Evolutionary conservation across 805 yeast species (phyloP).

Genomic region (Nakazawaea ishiwadae): DNA sequence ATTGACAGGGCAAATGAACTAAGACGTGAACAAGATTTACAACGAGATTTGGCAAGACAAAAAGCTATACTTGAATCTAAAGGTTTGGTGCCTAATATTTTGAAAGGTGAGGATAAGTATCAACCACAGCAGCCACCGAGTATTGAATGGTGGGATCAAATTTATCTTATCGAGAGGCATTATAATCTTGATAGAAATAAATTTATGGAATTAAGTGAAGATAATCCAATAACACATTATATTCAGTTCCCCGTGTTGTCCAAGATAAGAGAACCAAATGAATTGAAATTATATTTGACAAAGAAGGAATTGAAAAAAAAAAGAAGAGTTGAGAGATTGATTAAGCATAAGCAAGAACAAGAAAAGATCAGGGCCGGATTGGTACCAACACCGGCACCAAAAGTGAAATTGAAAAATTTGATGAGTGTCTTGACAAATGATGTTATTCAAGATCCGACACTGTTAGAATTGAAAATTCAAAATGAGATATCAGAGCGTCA

Average conservation of each 20-base stretch:
- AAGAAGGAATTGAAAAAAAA: constrained; percentile 71
- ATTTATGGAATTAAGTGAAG: constrained; percentile 32
- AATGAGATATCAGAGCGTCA: constrained; percentile 63
- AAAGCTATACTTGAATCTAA: constrained; percentile 21
- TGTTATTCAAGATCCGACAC: constrained; percentile 85
- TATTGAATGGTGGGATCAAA: constrained; percentile 89
- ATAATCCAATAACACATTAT: constrained; percentile 56
- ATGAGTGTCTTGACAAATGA: constrained; percentile 85
- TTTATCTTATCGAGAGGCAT: constrained; percentile 36
- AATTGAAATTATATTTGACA: constrained; percentile 43
- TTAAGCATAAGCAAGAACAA: constrained; percentile 62
- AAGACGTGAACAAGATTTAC: constrained; percentile 25
- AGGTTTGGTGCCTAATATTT: constrained; percentile 47
- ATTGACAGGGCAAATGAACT: constrained; percentile 47
- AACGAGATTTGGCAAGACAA: constrained; percentile 15
- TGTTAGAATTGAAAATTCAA: constrained; percentile 68
- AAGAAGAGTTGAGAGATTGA: constrained; percentile 64
- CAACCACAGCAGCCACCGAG: constrained; percentile 48
- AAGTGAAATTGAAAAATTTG: constrained; percentile 77
- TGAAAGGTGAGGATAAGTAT: constrained; percentile 53
- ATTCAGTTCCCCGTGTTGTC: constrained; percentile 73
- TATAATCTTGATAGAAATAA: constrained; percentile 28
- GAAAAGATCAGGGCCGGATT: constrained; percentile 77
- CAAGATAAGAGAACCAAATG: constrained; percentile 18
- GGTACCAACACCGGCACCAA: constrained; percentile 85